Conservation (phyloP, 2,329 filamentous ascomycete genomes). For the Phoma sp. region DNA sequence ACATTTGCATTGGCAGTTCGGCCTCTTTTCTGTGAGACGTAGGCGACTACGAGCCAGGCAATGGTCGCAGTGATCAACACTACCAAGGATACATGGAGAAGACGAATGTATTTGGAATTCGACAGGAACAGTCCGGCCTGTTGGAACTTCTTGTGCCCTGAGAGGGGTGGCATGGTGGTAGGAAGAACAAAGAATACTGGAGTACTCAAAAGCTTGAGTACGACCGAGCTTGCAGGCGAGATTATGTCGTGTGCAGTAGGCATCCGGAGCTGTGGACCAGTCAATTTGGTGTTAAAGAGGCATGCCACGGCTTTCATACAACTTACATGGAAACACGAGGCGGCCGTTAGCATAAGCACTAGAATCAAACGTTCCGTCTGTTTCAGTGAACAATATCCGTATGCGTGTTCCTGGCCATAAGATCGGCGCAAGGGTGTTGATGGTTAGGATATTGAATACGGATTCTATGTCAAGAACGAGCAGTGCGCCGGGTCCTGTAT, state of each 20-base stretch:
- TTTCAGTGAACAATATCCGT: constrained; percentile 37
- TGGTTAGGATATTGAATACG: constrained; percentile 24
- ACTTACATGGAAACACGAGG: constrained; percentile 43
- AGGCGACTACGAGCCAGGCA: background rate
- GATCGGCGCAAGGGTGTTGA: constrained; percentile 45
- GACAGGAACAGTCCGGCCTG: background rate
- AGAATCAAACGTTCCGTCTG: constrained; percentile 33
- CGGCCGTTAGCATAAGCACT: constrained; percentile 47
- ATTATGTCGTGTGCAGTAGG: constrained; percentile 40
- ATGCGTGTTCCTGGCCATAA: constrained; percentile 28
- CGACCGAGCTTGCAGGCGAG: constrained; percentile 35
- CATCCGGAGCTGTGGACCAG: constrained; percentile 36
- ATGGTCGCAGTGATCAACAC: background rate
- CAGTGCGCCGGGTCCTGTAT: constrained; percentile 15
- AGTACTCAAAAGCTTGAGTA: constrained; percentile 23
- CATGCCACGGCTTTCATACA: constrained; percentile 41
- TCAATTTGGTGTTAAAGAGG: constrained; percentile 34
- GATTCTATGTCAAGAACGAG: constrained; percentile 27
- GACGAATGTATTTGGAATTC: background rate
- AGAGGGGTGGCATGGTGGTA: constrained; percentile 42
- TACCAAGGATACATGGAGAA: background rate
- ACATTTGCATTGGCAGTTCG: background rate
- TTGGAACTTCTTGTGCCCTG: background rate
- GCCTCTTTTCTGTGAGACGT: constrained; percentile 1
- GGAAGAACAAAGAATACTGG: constrained; percentile 21